These are phyloP conservation scores for Perilla frutescens DNA, from an alignment of 257 asterid species.

Conservation along the genomic window DNA sequence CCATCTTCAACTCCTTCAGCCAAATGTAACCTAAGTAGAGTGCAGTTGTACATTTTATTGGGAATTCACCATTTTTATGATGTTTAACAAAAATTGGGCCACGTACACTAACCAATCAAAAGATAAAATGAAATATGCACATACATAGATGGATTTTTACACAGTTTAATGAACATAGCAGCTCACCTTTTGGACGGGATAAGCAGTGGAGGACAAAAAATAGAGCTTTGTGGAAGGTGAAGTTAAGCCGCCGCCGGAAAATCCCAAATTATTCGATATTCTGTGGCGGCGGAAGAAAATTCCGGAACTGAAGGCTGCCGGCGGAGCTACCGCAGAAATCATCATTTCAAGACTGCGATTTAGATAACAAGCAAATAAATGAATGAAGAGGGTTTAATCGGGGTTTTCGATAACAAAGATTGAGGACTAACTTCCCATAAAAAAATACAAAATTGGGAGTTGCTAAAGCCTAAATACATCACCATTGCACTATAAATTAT, in stretches of 20 bases:
- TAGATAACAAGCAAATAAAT: background rate
- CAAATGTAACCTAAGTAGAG: background rate
- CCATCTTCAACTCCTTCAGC: background rate
- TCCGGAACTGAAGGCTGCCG: slow-evolving; percentile 25
- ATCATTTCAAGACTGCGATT: slow-evolving; percentile 17
- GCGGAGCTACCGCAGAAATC: slow-evolving; percentile 43
- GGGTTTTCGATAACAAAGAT: slow-evolving; percentile 21
- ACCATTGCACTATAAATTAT: no score
- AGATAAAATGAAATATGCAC: background rate
- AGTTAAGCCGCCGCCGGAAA: slow-evolving; percentile 13
- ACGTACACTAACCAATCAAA: background rate
- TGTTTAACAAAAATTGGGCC: background rate
- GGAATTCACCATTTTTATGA: background rate
- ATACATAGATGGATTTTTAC: background rate
- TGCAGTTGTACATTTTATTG: background rate
- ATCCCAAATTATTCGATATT: background rate
- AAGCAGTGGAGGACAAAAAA: slow-evolving; percentile 15
- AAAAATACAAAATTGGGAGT: no score
- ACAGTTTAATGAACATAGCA: background rate
- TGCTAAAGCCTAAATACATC: no score
- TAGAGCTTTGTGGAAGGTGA: slow-evolving; percentile 32
- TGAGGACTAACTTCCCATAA: background rate
- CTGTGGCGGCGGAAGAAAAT: slow-evolving; percentile 18
- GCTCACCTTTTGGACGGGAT: slow-evolving; percentile 15
- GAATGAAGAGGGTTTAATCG: slow-evolving; percentile 26